A percentile compares a stretch with the other conserved stretches of the same genome.
These are phyloP conservation scores for Xylaria grammica DNA, from an alignment of 495 filamentous ascomycete genomes.

Conservation along the genomic window DNA sequence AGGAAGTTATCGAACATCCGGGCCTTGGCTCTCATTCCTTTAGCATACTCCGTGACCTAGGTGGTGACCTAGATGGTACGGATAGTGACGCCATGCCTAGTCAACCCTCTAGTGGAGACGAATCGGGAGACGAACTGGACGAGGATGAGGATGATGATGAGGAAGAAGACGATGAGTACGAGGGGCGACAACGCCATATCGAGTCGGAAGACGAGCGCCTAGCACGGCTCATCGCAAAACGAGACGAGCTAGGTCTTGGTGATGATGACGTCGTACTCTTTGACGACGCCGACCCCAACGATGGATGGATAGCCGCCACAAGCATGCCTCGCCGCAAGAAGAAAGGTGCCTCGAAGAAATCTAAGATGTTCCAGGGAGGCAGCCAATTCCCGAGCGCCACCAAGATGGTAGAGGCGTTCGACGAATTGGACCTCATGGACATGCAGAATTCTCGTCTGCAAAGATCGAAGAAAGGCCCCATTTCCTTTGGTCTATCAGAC, in stretches of 20 bases:
- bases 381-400: conserved; percentile 63
- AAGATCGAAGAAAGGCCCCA: conserved; percentile 44
- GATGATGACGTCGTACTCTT: conserved; percentile 63
- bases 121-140: conserved; percentile 26
- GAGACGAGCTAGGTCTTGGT: conserved; percentile 68
- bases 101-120: conserved; percentile 26
- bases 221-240: conserved; percentile 65
- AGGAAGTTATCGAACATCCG: conserved; percentile 25
- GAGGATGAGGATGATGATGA: conserved; percentile 37
- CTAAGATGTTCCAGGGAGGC: conserved; percentile 28
- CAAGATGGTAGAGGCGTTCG: conserved; percentile 73
- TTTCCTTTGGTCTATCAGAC: conserved; percentile 68
- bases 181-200: conserved; percentile 31
- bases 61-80: conserved; percentile 58
- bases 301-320: conserved; percentile 24
- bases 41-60: conserved; percentile 51
- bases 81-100: conserved; percentile 40
- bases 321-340: conserved; percentile 25
- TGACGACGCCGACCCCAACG: conserved; percentile 38
- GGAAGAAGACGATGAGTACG: conserved; percentile 39
- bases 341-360: conserved; percentile 31
- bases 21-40: conserved; percentile 30
- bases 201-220: conserved; percentile 61
- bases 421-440: conserved; percentile 83
- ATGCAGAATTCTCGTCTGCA: conserved; percentile 64